Base-by-base conservation (phyloP, 306 rosid genomes). In the Macrotyloma uniflorum region DNA sequence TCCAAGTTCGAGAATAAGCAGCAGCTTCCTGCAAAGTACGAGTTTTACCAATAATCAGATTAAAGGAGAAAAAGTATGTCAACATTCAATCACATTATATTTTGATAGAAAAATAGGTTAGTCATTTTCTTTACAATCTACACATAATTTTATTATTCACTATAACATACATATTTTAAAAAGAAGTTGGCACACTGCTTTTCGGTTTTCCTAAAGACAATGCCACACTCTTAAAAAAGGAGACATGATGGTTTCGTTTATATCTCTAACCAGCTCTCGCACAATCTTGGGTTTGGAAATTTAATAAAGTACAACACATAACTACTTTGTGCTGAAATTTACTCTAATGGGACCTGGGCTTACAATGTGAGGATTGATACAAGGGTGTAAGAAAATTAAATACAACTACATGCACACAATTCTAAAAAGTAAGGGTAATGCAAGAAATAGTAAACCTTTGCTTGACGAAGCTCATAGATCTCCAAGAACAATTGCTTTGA, bases 1-100 rank as follows among this genome's bases (percentile, higher is more conserved):
- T 91, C 99, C 98, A 95, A 46, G 99, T 95, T 78, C 98, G 93
- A 77, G 98, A 95, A 90, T 91, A 95, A 57, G 98, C 89, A 70
- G 97, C 99, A 80, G 99, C 99, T 83, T 93, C 99, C 99, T 95
- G 88, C 84, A 82, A 86, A 69, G 46, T 86, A 79, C 67, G 32
- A 78, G 50, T 64, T 57, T 84, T 30, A 80, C 58, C 24, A 46
- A 61, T 45, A 15, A 61, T 70, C 33, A 61, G 55, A 71, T 49
- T 59, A 57, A 46, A 49, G 46, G 50, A 61, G 57, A 57, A 67
- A 64, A 24, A 68, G 70, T 26, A 26, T 26, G 32, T 61, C 55
- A 57, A 74, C 33, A 24, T 24, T 76, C 72, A 72, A 2, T 26
- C 47, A 42, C 68, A 69, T 55, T 42, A 63, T 24, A 57, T 46